Evolutionary conservation across 192 early-diverging fungal genomes (phyloP).

Genomic region (Chytriomyces hyalinus): DNA sequence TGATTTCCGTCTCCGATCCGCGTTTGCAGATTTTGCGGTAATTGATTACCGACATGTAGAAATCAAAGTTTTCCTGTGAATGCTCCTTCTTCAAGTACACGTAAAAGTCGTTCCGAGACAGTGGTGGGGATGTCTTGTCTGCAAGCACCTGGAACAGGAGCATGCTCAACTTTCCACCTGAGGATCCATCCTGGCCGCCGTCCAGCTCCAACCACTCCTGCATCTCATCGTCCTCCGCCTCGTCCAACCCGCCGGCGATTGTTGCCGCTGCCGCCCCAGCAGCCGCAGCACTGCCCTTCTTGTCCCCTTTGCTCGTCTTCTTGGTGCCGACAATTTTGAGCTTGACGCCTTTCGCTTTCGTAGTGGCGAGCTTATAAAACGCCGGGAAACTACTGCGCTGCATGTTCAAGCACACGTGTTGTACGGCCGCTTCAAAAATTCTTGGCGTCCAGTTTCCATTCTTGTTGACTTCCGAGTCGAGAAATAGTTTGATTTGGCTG

Average conservation of each 20-base stretch:
- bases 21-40: constrained; percentile 25
- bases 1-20: constrained; percentile 1
- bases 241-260: neutral
- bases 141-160: constrained; percentile 29
- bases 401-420: constrained; percentile 7
- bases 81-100: constrained; percentile 26
- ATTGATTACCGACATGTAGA: constrained; percentile 29
- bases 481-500: constrained; percentile 7
- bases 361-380: constrained; percentile 26
- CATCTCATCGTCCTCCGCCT: constrained; percentile 9
- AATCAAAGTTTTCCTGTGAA: constrained; percentile 30
- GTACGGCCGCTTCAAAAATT: constrained; percentile 23
- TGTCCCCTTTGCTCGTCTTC: constrained; percentile 29
- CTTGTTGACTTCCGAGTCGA: constrained; percentile 26
- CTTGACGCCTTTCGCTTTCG: constrained; percentile 33
- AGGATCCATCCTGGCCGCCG: neutral
- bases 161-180: constrained; percentile 17
- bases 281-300: neutral
- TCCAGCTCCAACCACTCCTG: neutral
- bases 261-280: neutral
- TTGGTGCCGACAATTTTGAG: constrained; percentile 31
- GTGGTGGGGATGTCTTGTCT: constrained; percentile 15
- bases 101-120: constrained; percentile 30
- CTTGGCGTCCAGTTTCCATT: constrained; percentile 31
- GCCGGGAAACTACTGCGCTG: constrained; percentile 16